Conservation (phyloP, 1,284 basidiomycete species). For the Ganoderma meredithae region DNA sequence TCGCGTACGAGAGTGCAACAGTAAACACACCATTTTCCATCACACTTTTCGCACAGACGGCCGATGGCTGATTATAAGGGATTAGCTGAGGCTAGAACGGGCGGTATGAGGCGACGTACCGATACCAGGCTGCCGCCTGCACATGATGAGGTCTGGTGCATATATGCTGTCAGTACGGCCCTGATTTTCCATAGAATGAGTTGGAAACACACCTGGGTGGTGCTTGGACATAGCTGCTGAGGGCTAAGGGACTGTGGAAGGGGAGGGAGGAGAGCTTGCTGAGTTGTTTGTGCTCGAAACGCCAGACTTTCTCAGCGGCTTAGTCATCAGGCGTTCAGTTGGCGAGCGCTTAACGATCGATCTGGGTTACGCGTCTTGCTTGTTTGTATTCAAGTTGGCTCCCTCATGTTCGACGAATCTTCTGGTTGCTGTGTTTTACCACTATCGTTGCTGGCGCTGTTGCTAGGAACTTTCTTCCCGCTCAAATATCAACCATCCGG, state of each 20-base stretch:
- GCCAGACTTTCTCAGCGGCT: constrained; percentile 5
- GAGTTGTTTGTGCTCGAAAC: not conserved
- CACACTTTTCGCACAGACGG: constrained; percentile 97
- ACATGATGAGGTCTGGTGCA: constrained; percentile 90
- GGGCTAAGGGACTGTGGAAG: not conserved
- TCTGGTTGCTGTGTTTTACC: too few relatives aligned
- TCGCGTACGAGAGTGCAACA: not conserved
- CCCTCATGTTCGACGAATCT: too few relatives aligned
- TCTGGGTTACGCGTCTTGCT: too few relatives aligned
- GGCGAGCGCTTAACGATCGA: not conserved
- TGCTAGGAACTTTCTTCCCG: too few relatives aligned
- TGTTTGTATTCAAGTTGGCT: too few relatives aligned
- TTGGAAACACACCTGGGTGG: constrained; percentile 72
- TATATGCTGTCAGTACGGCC: constrained; percentile 9
- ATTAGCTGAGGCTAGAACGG: not conserved
- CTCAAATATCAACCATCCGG: too few relatives aligned
- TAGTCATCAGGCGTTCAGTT: constrained; percentile 7
- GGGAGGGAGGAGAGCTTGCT: not conserved
- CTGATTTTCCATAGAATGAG: constrained; percentile 11
- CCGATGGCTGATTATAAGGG: constrained; percentile 79
- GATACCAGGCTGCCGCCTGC: constrained; percentile 94
- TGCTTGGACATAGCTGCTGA: constrained; percentile 80
- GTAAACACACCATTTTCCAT: constrained; percentile 91
- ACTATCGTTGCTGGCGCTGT: too few relatives aligned
- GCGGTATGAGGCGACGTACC: constrained; percentile 57